Conservation (phyloP, 345 rosid species). For the Sonneratia alba region DNA sequence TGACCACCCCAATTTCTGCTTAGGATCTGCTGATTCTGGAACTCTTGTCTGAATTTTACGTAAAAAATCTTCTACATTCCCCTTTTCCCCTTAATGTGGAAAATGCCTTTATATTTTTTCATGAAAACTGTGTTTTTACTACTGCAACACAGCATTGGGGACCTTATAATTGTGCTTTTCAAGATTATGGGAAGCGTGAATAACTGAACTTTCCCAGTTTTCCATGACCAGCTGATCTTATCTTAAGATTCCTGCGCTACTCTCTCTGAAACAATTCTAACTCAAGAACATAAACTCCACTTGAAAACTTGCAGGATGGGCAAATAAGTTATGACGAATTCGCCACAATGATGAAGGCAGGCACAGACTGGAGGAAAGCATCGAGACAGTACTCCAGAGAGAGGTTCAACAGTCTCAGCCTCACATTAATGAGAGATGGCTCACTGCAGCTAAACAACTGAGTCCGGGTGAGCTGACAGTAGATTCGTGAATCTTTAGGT, state of each 20-base stretch:
- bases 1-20: background rate
- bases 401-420: slow-evolving; percentile 80
- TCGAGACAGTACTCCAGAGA: slow-evolving; percentile 95
- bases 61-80: background rate
- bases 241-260: background rate
- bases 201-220: background rate
- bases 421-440: slow-evolving; percentile 68
- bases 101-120: background rate
- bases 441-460: slow-evolving; percentile 38
- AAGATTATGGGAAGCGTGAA: background rate
- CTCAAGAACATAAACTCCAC: background rate
- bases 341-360: slow-evolving; percentile 88
- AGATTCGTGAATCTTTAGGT: background rate
- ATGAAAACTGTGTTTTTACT: background rate
- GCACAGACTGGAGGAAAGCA: slow-evolving; percentile 97
- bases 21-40: background rate
- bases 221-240: too few species aligned
- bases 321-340: slow-evolving; percentile 85
- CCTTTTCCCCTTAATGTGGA: background rate
- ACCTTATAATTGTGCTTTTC: too few species aligned
- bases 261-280: background rate
- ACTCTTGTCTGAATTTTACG: background rate
- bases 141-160: background rate
- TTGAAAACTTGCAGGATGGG: slow-evolving; percentile 53
- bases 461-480: background rate